phyloP scores from a whole-genome alignment of 2,329 filamentous ascomycete species.

The Fusarium albidum region DNA sequence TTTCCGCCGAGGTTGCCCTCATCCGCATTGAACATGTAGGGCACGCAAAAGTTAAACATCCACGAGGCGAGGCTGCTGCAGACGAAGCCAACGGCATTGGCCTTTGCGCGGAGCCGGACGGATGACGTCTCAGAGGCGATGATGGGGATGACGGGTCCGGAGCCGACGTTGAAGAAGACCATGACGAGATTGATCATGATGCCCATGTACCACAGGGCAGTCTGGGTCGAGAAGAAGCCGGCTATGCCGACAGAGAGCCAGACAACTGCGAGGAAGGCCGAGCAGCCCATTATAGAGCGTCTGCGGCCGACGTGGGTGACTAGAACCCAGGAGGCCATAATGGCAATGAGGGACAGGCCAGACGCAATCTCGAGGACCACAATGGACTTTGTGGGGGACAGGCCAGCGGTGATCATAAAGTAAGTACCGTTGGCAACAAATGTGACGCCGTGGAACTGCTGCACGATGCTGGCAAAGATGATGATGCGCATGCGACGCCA shows the following conservation, averaged over 20 bases:
- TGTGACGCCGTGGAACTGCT: not conserved
- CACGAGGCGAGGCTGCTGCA: slow-evolving; percentile 47
- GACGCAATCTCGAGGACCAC: not conserved
- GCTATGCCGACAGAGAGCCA: slow-evolving; percentile 1
- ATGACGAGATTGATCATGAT: slow-evolving; percentile 49
- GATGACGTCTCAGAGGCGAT: slow-evolving; percentile 40
- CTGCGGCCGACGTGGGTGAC: not conserved
- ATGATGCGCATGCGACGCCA: slow-evolving; percentile 5
- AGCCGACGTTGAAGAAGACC: slow-evolving; percentile 47
- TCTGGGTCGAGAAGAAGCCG: not conserved
- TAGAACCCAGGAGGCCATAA: not conserved
- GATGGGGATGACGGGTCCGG: slow-evolving; percentile 50
- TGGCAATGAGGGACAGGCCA: not conserved
- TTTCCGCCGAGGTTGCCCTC: slow-evolving; percentile 47
- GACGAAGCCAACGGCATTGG: slow-evolving; percentile 50
- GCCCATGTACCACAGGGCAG: not conserved
- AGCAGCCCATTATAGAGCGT: not conserved
- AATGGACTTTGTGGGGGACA: not conserved
- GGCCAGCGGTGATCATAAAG: not conserved
- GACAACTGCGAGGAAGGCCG: not conserved
- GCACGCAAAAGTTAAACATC: slow-evolving; percentile 28
- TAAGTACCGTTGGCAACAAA: not conserved
- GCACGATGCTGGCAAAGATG: not conserved
- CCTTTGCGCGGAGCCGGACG: slow-evolving; percentile 19
- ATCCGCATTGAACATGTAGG: slow-evolving; percentile 37